Evolutionary conservation across 768 basidiomycete genomes (phyloP).

Genomic region (Amylocystis lapponica): DNA sequence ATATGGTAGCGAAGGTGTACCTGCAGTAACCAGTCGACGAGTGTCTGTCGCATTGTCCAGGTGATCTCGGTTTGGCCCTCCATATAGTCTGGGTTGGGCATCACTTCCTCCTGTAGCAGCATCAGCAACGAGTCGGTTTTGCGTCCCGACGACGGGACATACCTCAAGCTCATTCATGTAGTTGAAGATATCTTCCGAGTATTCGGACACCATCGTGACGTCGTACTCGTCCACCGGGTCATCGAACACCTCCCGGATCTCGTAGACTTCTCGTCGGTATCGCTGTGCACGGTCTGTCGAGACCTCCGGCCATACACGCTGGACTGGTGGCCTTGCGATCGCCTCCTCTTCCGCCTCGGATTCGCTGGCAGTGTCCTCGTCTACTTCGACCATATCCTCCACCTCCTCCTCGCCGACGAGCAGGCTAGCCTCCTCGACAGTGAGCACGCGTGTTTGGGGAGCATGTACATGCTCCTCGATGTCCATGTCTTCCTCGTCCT

Average conservation of each 20-base stretch:
- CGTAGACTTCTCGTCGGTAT: conserved; percentile 58
- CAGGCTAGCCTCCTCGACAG: conserved; percentile 38
- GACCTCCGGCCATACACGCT: conserved; percentile 69
- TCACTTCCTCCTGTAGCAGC: conserved; percentile 59
- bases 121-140: conserved; percentile 13
- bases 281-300: conserved; percentile 53
- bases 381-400: conserved; percentile 48
- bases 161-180: conserved; percentile 97
- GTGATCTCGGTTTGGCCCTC: conserved; percentile 85
- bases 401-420: conserved; percentile 50
- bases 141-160: conserved; percentile 17
- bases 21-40: conserved; percentile 97
- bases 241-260: conserved; percentile 56
- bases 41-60: conserved; percentile 93
- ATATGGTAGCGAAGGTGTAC: conserved; percentile 98
- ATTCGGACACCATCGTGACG: conserved; percentile 96
- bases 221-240: conserved; percentile 74
- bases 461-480: conserved; percentile 37
- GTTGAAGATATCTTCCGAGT: conserved; percentile 95
- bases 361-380: conserved; percentile 9
- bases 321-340: neutral
- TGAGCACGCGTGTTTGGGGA: conserved; percentile 25
- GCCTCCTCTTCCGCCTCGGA: conserved; percentile 7
- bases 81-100: conserved; percentile 95
- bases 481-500: conserved; percentile 49